phyloP scores from a whole-genome alignment of 257 asterid species.

The Rhazya stricta region DNA sequence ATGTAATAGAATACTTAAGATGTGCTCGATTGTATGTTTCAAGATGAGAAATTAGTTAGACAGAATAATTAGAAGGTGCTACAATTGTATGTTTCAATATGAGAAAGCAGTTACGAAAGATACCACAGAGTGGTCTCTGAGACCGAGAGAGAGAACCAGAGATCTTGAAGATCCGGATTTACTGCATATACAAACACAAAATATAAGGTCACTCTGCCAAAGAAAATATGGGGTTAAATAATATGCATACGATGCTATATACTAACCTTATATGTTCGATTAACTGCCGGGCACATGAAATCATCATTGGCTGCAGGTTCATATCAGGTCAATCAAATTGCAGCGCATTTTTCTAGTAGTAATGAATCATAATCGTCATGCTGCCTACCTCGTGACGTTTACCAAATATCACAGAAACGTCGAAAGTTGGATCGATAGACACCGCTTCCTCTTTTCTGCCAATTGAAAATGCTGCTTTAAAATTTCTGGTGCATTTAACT shows the following conservation, averaged over 20 bases:
- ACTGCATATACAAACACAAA: slow-evolving; percentile 37
- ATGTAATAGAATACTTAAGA: neutral
- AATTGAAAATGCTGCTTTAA: slow-evolving; percentile 13
- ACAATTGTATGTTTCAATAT: neutral
- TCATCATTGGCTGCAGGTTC: slow-evolving; percentile 70
- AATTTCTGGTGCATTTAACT: neutral
- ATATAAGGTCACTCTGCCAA: neutral
- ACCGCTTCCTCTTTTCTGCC: slow-evolving; percentile 87
- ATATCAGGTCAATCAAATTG: slow-evolving; percentile 18
- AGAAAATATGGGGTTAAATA: slow-evolving; percentile 4
- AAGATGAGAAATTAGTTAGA: neutral
- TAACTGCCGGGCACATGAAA: slow-evolving; percentile 81
- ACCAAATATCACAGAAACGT: slow-evolving; percentile 66
- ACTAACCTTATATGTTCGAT: slow-evolving; percentile 78
- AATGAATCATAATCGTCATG: neutral
- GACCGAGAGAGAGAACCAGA: slow-evolving; percentile 79
- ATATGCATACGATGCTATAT: slow-evolving; percentile 4
- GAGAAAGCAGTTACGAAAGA: neutral
- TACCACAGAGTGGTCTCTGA: slow-evolving; percentile 81
- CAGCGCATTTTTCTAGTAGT: neutral
- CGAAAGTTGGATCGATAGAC: slow-evolving; percentile 63
- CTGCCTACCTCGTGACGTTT: slow-evolving; percentile 76
- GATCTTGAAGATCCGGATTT: slow-evolving; percentile 63
- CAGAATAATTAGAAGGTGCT: neutral
- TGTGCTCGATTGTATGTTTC: neutral